Conservation (phyloP, 176 grass and related monocot species). For the Ananas comosus region DNA sequence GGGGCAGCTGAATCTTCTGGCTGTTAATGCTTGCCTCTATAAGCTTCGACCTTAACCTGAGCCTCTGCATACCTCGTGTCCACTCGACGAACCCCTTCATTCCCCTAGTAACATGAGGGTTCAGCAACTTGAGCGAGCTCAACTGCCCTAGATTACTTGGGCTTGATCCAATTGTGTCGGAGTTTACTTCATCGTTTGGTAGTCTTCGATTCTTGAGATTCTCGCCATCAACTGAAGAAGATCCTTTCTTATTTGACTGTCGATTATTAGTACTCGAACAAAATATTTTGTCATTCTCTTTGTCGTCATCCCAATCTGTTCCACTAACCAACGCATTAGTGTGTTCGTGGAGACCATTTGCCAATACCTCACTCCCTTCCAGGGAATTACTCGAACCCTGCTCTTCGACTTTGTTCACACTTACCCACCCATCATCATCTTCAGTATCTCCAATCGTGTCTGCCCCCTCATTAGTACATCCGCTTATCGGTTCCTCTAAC, state of each 20-base stretch:
- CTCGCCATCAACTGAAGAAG: slow-evolving; percentile 31
- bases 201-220: slow-evolving; percentile 21
- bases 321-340: slow-evolving; percentile 42
- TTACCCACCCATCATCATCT: slow-evolving; percentile 53
- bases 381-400: slow-evolving; percentile 53
- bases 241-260: slow-evolving; percentile 48
- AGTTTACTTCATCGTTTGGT: background rate
- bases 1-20: slow-evolving; percentile 2
- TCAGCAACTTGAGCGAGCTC: slow-evolving; percentile 9
- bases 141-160: slow-evolving; percentile 13
- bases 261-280: slow-evolving; percentile 37
- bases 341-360: slow-evolving; percentile 47
- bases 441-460: slow-evolving; percentile 19
- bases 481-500: slow-evolving; percentile 30
- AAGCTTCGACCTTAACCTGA: slow-evolving; percentile 46
- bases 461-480: slow-evolving; percentile 21
- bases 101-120: background rate
- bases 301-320: slow-evolving; percentile 44
- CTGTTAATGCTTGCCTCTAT: slow-evolving; percentile 40
- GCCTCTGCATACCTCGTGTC: slow-evolving; percentile 8
- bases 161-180: background rate
- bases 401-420: slow-evolving; percentile 45
- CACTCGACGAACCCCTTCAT: background rate
- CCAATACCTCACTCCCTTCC: slow-evolving; percentile 51
- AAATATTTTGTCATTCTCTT: slow-evolving; percentile 9